Evolutionary conservation across 2,329 filamentous ascomycete species (phyloP).

Genomic region (Curvularia sp.): DNA sequence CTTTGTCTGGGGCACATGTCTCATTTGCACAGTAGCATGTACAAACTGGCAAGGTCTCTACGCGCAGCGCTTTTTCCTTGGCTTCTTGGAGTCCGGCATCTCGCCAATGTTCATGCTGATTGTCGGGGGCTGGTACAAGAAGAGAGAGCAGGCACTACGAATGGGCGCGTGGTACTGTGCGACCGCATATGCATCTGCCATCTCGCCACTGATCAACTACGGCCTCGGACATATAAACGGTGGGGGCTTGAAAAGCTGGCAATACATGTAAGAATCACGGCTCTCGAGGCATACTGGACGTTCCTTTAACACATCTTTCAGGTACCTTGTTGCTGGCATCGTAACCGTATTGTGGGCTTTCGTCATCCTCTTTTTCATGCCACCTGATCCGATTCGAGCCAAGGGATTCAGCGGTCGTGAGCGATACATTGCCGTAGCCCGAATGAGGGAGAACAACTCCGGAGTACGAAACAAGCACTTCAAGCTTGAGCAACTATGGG

Average conservation of each 20-base stretch:
- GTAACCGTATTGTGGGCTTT: neutral
- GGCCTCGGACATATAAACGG: constrained; percentile 1
- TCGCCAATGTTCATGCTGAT: constrained; percentile 1
- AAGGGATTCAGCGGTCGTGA: neutral
- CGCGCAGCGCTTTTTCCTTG: neutral
- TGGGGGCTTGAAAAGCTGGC: neutral
- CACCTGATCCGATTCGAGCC: neutral
- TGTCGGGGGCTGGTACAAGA: constrained; percentile 1
- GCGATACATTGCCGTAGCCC: constrained; percentile 1
- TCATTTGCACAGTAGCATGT: neutral
- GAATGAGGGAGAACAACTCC: constrained; percentile 2
- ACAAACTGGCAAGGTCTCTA: neutral
- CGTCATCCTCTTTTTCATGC: neutral
- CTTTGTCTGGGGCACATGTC: neutral
- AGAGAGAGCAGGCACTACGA: neutral
- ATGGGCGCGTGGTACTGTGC: constrained; percentile 2
- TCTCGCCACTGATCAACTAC: neutral
- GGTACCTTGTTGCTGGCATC: neutral
- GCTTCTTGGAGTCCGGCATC: neutral
- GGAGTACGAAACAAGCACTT: constrained; percentile 1
- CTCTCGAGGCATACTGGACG: rapidly evolving
- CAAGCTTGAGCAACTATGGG: neutral
- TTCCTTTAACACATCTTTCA: neutral
- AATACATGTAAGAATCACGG: neutral
- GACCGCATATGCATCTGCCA: neutral